Conservation (phyloP, 2,329 filamentous ascomycete genomes). For the Emmonsia crescens region DNA sequence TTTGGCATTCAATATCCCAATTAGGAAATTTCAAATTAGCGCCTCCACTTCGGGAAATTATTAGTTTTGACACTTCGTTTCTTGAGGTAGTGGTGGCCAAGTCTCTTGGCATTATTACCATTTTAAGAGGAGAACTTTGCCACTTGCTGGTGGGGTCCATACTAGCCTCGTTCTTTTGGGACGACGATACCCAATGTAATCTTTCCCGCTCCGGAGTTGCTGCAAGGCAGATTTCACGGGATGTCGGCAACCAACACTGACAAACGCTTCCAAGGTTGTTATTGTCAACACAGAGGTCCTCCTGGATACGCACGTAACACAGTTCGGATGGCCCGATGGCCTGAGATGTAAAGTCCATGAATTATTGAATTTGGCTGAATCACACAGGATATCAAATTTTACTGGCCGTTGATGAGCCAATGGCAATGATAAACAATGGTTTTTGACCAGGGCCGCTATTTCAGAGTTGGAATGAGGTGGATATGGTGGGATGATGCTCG, state of each 20-base stretch:
- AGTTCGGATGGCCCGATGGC: background rate
- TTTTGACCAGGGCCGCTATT: background rate
- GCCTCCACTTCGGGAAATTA: background rate
- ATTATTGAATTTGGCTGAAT: background rate
- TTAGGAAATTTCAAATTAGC: background rate
- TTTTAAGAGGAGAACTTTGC: background rate
- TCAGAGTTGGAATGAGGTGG: background rate
- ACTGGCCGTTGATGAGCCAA: background rate
- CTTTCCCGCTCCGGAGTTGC: background rate
- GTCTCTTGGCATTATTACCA: background rate
- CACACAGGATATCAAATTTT: background rate
- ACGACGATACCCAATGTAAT: no score
- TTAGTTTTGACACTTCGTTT: no score
- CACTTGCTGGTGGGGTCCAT: background rate
- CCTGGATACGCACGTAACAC: background rate
- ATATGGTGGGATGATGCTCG: background rate
- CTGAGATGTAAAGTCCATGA: background rate
- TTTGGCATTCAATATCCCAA: background rate
- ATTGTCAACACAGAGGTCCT: background rate
- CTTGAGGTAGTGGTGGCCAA: background rate
- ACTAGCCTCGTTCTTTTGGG: background rate
- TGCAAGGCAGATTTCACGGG: background rate
- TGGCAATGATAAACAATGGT: background rate
- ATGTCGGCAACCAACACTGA: background rate
- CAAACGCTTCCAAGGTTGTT: background rate